phyloP scores from a whole-genome alignment of 352 stramenopile genomes.

The Phytophthora colocasiae region DNA sequence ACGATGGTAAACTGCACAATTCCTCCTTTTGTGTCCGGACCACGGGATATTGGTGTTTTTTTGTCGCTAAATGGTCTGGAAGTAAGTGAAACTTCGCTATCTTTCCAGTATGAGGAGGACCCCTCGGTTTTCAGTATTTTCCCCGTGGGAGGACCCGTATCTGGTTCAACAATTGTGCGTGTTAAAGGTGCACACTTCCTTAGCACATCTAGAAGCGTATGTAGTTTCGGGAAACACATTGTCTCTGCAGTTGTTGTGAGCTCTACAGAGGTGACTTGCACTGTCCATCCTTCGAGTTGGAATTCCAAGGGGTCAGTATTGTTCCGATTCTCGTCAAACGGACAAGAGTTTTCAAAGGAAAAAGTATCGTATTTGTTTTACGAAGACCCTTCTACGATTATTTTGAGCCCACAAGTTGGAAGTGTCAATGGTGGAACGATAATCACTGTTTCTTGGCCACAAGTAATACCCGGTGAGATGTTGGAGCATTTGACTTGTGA shows the following conservation, averaged over 20 bases:
- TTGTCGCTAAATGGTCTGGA: constrained; percentile 49
- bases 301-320: neutral
- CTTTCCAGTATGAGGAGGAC: constrained; percentile 42
- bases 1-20: constrained; percentile 39
- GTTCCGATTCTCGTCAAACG: constrained; percentile 48
- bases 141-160: constrained; percentile 34
- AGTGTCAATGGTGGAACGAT: constrained; percentile 37
- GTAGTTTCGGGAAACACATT: constrained; percentile 32
- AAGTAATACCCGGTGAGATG: constrained; percentile 3
- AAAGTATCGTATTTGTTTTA: constrained; percentile 45
- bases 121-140: constrained; percentile 38
- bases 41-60: constrained; percentile 28
- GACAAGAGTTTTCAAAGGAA: constrained; percentile 39
- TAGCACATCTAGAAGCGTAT: constrained; percentile 30
- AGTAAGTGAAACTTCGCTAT: constrained; percentile 27
- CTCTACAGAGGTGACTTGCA: constrained; percentile 38
- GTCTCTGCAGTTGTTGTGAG: constrained; percentile 45
- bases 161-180: constrained; percentile 35
- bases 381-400: constrained; percentile 20
- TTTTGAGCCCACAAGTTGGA: constrained; percentile 21
- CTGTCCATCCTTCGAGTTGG: constrained; percentile 37
- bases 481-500: constrained; percentile 22
- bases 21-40: constrained; percentile 20
- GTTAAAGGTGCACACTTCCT: constrained; percentile 42
- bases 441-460: constrained; percentile 34